These are phyloP conservation scores for Wickerhamiella allomyrinae DNA, from an alignment of 805 yeast genomes.

Conservation along the genomic window DNA sequence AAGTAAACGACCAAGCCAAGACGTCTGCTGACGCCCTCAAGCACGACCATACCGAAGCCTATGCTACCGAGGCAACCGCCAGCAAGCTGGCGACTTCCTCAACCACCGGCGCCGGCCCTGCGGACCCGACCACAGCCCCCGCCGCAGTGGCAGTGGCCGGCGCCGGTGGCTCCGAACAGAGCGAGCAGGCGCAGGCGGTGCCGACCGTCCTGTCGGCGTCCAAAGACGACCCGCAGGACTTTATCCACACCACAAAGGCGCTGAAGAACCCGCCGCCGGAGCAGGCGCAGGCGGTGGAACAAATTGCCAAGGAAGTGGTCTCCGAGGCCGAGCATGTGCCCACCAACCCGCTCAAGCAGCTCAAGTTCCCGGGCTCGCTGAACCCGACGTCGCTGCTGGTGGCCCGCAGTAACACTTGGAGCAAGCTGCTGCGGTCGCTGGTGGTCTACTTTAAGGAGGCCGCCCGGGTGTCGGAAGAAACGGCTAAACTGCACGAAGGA, in stretches of 20 bases:
- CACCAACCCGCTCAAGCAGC: constrained; percentile 3
- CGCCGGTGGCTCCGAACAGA: neutral
- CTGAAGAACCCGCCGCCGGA: neutral
- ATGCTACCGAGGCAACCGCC: neutral
- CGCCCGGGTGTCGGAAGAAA: constrained; percentile 24
- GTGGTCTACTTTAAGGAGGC: constrained; percentile 65
- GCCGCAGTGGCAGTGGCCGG: neutral
- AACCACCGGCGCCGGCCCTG: neutral
- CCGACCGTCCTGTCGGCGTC: neutral
- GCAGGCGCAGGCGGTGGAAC: neutral
- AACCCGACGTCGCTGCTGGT: constrained; percentile 81
- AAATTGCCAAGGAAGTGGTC: neutral
- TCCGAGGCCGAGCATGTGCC: neutral
- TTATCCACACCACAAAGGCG: neutral
- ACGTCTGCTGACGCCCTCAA: neutral
- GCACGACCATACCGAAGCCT: neutral
- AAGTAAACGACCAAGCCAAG: neutral
- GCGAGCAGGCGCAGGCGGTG: neutral
- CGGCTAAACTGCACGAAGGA: neutral
- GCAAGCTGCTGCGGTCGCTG: constrained; percentile 59
- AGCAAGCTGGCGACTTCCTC: neutral
- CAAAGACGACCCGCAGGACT: neutral
- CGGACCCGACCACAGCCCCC: neutral
- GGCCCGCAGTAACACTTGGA: constrained; percentile 71
- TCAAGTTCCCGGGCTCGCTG: constrained; percentile 39